These are phyloP conservation scores for barrel medic (Medicago truncatula) DNA, from an alignment of 306 rosid genomes.

Conservation along the genomic window DNA sequence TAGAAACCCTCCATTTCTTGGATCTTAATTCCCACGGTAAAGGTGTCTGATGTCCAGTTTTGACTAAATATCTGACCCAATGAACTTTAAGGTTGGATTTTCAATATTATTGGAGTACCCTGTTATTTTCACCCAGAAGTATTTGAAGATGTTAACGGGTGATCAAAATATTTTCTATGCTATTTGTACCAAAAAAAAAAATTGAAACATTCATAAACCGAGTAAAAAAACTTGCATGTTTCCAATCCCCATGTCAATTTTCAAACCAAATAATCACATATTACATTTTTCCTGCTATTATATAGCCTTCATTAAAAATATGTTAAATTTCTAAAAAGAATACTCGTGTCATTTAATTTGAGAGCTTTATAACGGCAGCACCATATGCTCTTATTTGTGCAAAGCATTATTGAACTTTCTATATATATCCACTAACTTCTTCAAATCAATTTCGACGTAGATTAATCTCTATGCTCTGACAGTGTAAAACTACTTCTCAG, in stretches of 20 bases:
- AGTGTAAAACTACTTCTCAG: constrained; percentile 14
- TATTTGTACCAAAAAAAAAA: too few species aligned
- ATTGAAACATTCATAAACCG: too few species aligned
- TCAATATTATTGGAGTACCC: too few species aligned
- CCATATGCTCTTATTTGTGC: background rate
- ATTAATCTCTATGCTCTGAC: background rate
- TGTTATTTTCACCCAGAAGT: too few species aligned
- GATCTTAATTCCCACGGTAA: background rate
- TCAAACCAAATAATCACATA: background rate
- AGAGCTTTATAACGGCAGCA: background rate
- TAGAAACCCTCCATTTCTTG: too few species aligned
- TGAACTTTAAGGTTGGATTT: background rate
- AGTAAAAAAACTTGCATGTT: too few species aligned
- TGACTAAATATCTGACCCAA: too few species aligned
- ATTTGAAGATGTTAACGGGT: too few species aligned
- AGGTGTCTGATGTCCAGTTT: background rate
- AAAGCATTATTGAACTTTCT: background rate
- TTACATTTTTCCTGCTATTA: background rate
- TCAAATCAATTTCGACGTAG: background rate
- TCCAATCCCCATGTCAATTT: too few species aligned
- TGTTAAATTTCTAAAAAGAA: background rate
- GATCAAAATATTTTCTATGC: too few species aligned
- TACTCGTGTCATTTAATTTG: background rate
- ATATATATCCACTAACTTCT: background rate
- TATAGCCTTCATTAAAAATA: background rate